Percentiles rank a stretch among this genome's conserved stretches.
phyloP scores from a whole-genome alignment of 2,329 filamentous ascomycete genomes.

The Sporothrix pseudoabietina region DNA sequence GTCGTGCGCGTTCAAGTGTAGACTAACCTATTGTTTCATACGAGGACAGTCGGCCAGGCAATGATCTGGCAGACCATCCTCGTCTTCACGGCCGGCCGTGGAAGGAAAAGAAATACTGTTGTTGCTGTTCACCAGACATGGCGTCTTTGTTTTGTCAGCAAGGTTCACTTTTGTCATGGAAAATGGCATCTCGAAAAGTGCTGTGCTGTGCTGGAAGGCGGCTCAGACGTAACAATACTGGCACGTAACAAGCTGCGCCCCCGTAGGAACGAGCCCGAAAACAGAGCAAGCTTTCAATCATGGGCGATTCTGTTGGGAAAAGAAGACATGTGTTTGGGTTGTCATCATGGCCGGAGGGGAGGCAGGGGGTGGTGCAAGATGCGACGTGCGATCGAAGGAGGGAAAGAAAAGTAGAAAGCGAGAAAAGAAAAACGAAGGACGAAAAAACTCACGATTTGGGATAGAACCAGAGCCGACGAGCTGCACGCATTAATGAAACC shows the following conservation, averaged over 20 bases:
- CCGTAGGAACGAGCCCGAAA: slow-evolving; percentile 59
- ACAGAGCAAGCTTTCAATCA: slow-evolving; percentile 74
- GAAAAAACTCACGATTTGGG: slow-evolving; percentile 25
- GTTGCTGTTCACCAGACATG: background rate
- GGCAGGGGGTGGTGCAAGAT: slow-evolving; percentile 8
- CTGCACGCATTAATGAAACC: background rate
- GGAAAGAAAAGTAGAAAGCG: background rate
- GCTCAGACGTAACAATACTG: slow-evolving; percentile 62
- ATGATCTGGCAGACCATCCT: background rate
- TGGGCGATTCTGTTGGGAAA: slow-evolving; percentile 87
- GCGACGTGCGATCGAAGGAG: background rate
- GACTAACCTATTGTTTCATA: background rate
- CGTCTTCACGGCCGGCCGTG: slow-evolving; percentile 21
- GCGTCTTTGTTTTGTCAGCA: slow-evolving; percentile 8
- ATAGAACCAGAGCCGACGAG: background rate
- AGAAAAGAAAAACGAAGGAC: too few species aligned
- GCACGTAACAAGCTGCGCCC: slow-evolving; percentile 78
- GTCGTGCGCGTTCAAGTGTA: background rate
- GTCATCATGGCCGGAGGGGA: slow-evolving; percentile 65
- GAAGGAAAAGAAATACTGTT: background rate
- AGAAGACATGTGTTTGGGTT: slow-evolving; percentile 71
- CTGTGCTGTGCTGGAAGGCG: slow-evolving; percentile 15
- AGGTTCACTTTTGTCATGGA: background rate
- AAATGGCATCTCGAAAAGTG: background rate
- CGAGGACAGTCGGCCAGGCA: background rate